A percentile compares a stretch with the other conserved stretches of the same genome.
These are phyloP conservation scores for Fusarium solani-melongenae DNA, from an alignment of 2,329 filamentous ascomycete species.

Conservation along the genomic window DNA sequence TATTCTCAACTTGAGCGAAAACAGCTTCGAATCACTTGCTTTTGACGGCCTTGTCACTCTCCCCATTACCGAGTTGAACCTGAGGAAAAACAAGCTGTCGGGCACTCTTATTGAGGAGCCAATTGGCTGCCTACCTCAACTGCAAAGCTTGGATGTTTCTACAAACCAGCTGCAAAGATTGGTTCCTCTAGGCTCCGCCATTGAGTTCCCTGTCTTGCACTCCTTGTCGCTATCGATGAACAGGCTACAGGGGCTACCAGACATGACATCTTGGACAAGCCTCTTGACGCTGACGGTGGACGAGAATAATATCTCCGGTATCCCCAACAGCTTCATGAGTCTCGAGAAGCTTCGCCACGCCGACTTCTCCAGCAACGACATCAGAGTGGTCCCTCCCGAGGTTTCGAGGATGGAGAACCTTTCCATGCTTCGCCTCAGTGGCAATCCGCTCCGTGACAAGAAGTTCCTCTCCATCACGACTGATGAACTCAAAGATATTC, in stretches of 20 bases:
- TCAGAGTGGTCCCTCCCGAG: slow-evolving; percentile 78
- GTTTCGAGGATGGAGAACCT: slow-evolving; percentile 84
- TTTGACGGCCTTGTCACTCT: slow-evolving; percentile 75
- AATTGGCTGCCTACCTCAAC: slow-evolving; percentile 66
- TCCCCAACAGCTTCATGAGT: slow-evolving; percentile 81
- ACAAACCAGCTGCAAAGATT: slow-evolving; percentile 76
- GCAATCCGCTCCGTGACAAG: slow-evolving; percentile 91
- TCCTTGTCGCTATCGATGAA: slow-evolving; percentile 85
- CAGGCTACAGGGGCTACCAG: slow-evolving; percentile 77
- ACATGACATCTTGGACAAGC: slow-evolving; percentile 78
- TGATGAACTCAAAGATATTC: slow-evolving; percentile 81
- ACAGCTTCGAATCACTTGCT: slow-evolving; percentile 77
- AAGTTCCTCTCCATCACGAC: slow-evolving; percentile 85
- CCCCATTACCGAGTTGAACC: slow-evolving; percentile 78
- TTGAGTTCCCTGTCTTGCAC: slow-evolving; percentile 78
- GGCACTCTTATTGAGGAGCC: slow-evolving; percentile 76
- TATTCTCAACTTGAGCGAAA: slow-evolving; percentile 82
- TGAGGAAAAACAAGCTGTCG: slow-evolving; percentile 81
- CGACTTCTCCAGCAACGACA: slow-evolving; percentile 87
- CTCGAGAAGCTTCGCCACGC: slow-evolving; percentile 78
- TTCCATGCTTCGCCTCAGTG: slow-evolving; percentile 78
- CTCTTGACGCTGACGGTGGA: slow-evolving; percentile 81
- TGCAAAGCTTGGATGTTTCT: slow-evolving; percentile 83
- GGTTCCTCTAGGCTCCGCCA: slow-evolving; percentile 52
- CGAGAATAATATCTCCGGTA: slow-evolving; percentile 79